Evolutionary conservation across 345 rosid species (phyloP).

Genomic region (Melastoma malabathricum): DNA sequence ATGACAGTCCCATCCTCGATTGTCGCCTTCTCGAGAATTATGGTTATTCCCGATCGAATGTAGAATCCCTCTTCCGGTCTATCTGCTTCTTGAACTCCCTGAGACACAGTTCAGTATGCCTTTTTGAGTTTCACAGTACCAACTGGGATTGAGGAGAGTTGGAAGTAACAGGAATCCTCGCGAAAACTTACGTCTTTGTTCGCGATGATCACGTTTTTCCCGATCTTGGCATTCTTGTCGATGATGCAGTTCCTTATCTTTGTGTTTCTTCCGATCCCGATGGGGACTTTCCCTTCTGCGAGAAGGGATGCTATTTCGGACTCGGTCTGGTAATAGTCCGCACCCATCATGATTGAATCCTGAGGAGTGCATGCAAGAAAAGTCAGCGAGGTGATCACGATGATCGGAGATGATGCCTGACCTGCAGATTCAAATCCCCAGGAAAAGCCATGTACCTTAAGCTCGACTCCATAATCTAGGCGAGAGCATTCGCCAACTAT

Average conservation of each 20-base stretch:
- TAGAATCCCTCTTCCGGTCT: slow-evolving; percentile 72
- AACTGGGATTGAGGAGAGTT: background rate
- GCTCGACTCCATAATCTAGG: slow-evolving; percentile 72
- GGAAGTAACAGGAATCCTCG: background rate
- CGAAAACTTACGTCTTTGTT: slow-evolving; percentile 62
- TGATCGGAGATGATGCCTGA: too few species aligned
- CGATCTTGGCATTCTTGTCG: slow-evolving; percentile 87
- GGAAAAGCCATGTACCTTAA: slow-evolving; percentile 32
- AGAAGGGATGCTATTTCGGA: slow-evolving; percentile 78
- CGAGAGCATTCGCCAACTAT: slow-evolving; percentile 89
- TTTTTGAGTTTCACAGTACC: background rate
- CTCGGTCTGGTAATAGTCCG: slow-evolving; percentile 86
- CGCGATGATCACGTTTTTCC: slow-evolving; percentile 63
- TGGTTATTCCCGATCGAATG: slow-evolving; percentile 64
- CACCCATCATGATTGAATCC: slow-evolving; percentile 90
- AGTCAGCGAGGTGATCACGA: background rate
- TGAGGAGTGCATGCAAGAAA: slow-evolving; percentile 11
- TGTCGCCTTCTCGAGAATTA: slow-evolving; percentile 72
- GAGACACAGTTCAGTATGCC: background rate
- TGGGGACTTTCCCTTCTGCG: slow-evolving; percentile 78
- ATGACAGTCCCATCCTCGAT: slow-evolving; percentile 67
- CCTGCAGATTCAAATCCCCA: too few species aligned
- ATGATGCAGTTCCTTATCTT: slow-evolving; percentile 92
- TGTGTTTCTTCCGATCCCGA: slow-evolving; percentile 70
- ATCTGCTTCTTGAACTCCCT: slow-evolving; percentile 85